These are phyloP conservation scores for Diaporthe humulicola DNA, from an alignment of 2,329 filamentous ascomycete species.

Conservation along the genomic window DNA sequence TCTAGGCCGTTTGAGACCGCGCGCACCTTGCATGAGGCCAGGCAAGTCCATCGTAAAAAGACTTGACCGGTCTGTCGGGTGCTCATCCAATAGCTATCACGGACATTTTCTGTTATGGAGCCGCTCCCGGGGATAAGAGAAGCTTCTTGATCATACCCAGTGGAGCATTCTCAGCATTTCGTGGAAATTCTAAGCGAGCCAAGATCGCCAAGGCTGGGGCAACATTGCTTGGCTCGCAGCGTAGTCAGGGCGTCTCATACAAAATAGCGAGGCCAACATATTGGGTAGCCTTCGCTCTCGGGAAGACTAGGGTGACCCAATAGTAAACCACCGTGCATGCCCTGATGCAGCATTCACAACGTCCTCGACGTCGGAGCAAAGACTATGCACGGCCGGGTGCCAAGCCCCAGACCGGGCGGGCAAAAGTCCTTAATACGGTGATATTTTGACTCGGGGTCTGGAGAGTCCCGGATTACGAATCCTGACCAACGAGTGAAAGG, in stretches of 20 bases:
- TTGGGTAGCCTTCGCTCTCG: slow-evolving; percentile 29
- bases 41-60: background rate
- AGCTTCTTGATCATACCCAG: background rate
- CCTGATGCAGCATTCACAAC: background rate
- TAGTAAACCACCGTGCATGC: background rate
- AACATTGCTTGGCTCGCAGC: slow-evolving; percentile 15
- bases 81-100: background rate
- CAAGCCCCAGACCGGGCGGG: background rate
- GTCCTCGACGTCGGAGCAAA: background rate
- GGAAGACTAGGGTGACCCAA: background rate
- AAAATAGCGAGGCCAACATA: background rate
- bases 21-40: background rate
- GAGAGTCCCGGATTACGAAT: slow-evolving; percentile 12
- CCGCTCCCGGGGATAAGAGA: background rate
- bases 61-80: background rate
- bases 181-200: slow-evolving; percentile 3
- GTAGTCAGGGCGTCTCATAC: slow-evolving; percentile 6
- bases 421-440: background rate
- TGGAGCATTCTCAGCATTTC: background rate
- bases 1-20: background rate
- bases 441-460: background rate
- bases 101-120: background rate
- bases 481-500: background rate
- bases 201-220: slow-evolving; percentile 23
- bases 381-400: slow-evolving; percentile 6